Evolutionary conservation across 2,329 filamentous ascomycete genomes (phyloP).

Genomic region (Phaeosphaeriaceae sp.): DNA sequence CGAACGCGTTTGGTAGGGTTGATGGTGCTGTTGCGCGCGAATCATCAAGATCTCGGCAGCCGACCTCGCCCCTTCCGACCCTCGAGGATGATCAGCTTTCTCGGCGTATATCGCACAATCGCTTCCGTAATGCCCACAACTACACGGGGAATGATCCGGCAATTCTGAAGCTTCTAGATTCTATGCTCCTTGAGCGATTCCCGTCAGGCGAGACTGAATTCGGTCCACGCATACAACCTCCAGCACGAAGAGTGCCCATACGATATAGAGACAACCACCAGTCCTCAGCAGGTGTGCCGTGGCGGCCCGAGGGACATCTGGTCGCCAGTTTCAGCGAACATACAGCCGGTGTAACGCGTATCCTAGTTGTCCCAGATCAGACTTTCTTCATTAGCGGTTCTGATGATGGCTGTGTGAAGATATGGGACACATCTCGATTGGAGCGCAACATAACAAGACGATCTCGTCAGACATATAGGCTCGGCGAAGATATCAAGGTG

Average conservation of each 20-base stretch:
- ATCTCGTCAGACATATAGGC: slow-evolving; percentile 84
- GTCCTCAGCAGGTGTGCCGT: slow-evolving; percentile 64
- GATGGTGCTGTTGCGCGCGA: slow-evolving; percentile 57
- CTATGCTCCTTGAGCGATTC: slow-evolving; percentile 77
- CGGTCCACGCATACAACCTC: slow-evolving; percentile 79
- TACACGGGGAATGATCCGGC: slow-evolving; percentile 80
- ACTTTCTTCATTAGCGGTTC: slow-evolving; percentile 93
- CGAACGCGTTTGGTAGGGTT: slow-evolving; percentile 71
- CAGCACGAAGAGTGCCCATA: slow-evolving; percentile 63
- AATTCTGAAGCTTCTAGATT: slow-evolving; percentile 73
- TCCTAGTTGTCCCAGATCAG: slow-evolving; percentile 87
- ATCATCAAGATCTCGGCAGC: slow-evolving; percentile 36
- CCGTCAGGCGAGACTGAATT: slow-evolving; percentile 70
- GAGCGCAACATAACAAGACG: slow-evolving; percentile 91
- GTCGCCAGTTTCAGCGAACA: slow-evolving; percentile 93
- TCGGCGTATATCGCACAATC: slow-evolving; percentile 47
- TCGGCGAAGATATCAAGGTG: slow-evolving; percentile 75
- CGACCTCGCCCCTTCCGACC: slow-evolving; percentile 37
- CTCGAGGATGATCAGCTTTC: slow-evolving; percentile 33
- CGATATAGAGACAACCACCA: slow-evolving; percentile 62
- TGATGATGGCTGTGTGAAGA: slow-evolving; percentile 86
- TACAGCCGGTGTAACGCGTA: slow-evolving; percentile 78
- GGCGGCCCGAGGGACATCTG: slow-evolving; percentile 84
- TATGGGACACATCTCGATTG: slow-evolving; percentile 90
- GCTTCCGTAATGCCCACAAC: slow-evolving; percentile 74